Evolutionary conservation across 257 asterid genomes (phyloP), one percentile per base, ranked within the genome.

Genomic region (Echites panduratus): DNA sequence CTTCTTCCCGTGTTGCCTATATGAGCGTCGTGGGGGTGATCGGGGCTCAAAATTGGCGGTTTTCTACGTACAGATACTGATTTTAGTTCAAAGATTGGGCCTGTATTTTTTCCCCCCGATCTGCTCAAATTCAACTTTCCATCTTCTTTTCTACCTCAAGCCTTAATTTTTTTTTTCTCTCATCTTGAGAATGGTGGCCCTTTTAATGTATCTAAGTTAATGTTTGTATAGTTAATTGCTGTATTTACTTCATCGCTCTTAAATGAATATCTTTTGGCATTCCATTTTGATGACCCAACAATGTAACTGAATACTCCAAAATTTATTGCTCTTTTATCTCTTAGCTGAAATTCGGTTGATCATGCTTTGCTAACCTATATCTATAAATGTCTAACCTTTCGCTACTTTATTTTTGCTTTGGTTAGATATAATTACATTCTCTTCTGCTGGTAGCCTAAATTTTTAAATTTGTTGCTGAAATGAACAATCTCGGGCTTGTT

Each of bases 11-110:
- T 47, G 69, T 67, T 70, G 4, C 1, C 68, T 61, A 9, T 48
- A 70, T 59, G 79, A 67, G 53, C 74, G 70, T 79, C 49, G 63
- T 35, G 76, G 64, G 78, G 73, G 81, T 73, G 87, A 81, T 79
- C 83, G 80, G 66, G 71, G 79, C 61, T 66, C 73, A 82, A 80
- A 82, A 80, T 81, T 76, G 53, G 72, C 22, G 24, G 45, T 62
- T n/a, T 62, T 12, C 43, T 14, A 4, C 4, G 13, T 62, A 7
- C 5, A 7, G 7, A 16, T 32, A 29, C 48, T 8, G 48, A 54
- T 48, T 77, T 70, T 2, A n/a, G 49, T 49, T 58, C 58, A 44
- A 61, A 62, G 14, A 29, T 45, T 0, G 19, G 29, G 12, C n/a
- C 19, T 35, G 7, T 38, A 54, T 3, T 43, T 9, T 27, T 72